Conservation (phyloP, 2,329 filamentous ascomycete genomes). For the Talaromyces sp. region DNA sequence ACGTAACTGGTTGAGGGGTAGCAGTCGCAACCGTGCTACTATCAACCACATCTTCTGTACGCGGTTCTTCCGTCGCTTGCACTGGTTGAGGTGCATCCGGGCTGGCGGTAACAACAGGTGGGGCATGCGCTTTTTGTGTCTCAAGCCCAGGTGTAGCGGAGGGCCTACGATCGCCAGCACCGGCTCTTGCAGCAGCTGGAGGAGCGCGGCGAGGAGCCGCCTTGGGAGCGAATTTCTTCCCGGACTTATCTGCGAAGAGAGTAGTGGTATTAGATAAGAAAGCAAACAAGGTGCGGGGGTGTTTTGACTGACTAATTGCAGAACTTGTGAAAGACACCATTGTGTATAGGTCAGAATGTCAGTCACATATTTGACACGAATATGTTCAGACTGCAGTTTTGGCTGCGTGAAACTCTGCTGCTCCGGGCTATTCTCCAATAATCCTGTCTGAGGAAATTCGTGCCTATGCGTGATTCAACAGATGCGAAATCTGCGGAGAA, state of each 20-base stretch:
- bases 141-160: constrained; percentile 17
- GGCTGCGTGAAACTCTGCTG: background rate
- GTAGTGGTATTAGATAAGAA: constrained; percentile 12
- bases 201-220: constrained; percentile 54
- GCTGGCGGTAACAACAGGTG: constrained; percentile 10
- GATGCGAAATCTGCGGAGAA: constrained; percentile 21
- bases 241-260: constrained; percentile 51
- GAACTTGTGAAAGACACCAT: constrained; percentile 52
- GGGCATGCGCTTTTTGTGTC: constrained; percentile 18
- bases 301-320: constrained; percentile 43
- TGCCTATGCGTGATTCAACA: constrained; percentile 2
- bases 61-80: background rate
- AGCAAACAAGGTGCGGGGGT: constrained; percentile 12
- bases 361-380: constrained; percentile 20
- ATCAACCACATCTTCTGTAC: background rate
- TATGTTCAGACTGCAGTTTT: background rate
- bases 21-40: background rate
- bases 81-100: constrained; percentile 1
- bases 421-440: background rate
- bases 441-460: background rate
- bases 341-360: background rate
- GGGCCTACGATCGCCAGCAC: constrained; percentile 33
- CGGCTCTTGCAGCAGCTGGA: constrained; percentile 37
- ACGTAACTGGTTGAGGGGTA: background rate
- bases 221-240: constrained; percentile 74